Evolutionary conservation across 495 filamentous ascomycete genomes (phyloP).

Genomic region (Zalerion maritima): DNA sequence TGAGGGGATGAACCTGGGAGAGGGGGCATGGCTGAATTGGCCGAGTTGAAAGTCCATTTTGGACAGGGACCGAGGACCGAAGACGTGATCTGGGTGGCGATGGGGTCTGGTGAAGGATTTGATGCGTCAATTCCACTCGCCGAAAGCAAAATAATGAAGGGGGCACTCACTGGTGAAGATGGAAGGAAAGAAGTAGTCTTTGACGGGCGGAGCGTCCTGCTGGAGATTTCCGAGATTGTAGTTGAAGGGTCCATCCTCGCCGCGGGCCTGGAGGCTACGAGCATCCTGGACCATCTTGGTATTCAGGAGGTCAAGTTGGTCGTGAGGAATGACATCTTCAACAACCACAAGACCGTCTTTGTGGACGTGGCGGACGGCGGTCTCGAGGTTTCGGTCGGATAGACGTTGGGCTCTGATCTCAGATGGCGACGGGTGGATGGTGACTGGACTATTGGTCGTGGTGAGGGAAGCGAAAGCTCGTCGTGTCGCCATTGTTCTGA

Average conservation of each 20-base stretch:
- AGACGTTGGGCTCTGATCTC: conserved; percentile 12
- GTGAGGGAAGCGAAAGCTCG: too few species aligned
- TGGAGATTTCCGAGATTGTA: conserved; percentile 41
- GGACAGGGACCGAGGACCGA: conserved; percentile 34
- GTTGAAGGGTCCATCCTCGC: conserved; percentile 35
- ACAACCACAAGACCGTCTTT: conserved; percentile 46
- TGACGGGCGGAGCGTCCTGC: conserved; percentile 32
- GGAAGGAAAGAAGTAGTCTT: conserved; percentile 23
- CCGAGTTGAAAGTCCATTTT: conserved; percentile 34
- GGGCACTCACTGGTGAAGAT: conserved; percentile 26
- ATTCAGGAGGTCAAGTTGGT: conserved; percentile 32
- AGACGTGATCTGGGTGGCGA: conserved; percentile 34
- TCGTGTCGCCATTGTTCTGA: too few species aligned
- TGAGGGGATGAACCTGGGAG: conserved; percentile 18
- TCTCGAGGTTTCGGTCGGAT: conserved; percentile 28
- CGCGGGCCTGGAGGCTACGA: conserved; percentile 20
- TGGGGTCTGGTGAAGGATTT: conserved; percentile 21
- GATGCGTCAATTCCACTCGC: not conserved
- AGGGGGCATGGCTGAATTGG: conserved; percentile 38
- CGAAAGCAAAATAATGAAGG: not conserved
- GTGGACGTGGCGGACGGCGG: conserved; percentile 34
- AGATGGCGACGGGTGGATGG: conserved; percentile 6
- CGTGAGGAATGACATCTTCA: conserved; percentile 29
- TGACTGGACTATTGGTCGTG: too few species aligned
- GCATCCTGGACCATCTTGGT: conserved; percentile 38